These are phyloP conservation scores for Onygenales sp. DNA, from an alignment of 2,329 filamentous ascomycete species.

Conservation along the genomic window DNA sequence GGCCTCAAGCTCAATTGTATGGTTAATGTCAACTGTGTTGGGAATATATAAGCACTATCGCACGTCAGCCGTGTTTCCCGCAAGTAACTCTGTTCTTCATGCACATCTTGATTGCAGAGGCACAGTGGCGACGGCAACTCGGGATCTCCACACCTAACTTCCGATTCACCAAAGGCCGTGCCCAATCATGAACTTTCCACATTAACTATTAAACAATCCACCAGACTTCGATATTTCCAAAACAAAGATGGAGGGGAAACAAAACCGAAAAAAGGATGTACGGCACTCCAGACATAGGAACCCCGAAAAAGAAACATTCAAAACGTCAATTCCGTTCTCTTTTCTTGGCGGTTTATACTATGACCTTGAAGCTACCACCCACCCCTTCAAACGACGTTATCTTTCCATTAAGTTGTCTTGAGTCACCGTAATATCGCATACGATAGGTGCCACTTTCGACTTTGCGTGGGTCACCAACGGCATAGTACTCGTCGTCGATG, in stretches of 20 bases:
- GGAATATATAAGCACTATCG: too few species aligned
- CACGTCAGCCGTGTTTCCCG: too few species aligned
- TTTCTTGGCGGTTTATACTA: background rate
- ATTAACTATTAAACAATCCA: too few species aligned
- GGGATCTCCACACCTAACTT: too few species aligned
- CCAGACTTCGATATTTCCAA: too few species aligned
- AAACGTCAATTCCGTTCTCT: background rate
- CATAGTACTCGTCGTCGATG: slow-evolving; percentile 49
- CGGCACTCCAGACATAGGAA: background rate
- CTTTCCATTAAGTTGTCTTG: slow-evolving; percentile 54
- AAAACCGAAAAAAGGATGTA: background rate
- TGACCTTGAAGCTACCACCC: slow-evolving; percentile 40
- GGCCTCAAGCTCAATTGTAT: too few species aligned
- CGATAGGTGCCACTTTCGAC: slow-evolving; percentile 58
- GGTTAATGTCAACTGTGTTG: too few species aligned
- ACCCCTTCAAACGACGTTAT: slow-evolving; percentile 62
- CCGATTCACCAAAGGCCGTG: too few species aligned
- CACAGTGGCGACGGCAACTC: too few species aligned
- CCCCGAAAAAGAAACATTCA: background rate
- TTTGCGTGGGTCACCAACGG: slow-evolving; percentile 23
- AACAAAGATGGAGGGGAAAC: background rate
- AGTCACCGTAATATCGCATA: slow-evolving; percentile 74
- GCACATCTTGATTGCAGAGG: too few species aligned
- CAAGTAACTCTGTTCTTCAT: too few species aligned
- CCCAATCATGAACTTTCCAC: too few species aligned